Evolutionary conservation across 768 basidiomycete species (phyloP).

Genomic region (Rhodotorula kratochvilovae): DNA sequence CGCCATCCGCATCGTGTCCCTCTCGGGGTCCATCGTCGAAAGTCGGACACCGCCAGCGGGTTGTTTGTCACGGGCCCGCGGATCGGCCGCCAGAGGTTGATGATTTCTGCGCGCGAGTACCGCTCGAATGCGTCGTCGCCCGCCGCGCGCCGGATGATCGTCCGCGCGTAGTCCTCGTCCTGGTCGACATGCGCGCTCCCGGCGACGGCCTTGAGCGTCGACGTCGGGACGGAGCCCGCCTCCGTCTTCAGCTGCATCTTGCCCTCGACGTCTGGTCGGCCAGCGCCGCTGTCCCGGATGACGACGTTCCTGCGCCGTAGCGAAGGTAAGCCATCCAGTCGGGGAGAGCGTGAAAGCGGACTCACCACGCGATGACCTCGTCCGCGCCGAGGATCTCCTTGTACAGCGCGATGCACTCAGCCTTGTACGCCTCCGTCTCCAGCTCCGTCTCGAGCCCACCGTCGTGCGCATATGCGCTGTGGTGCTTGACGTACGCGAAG

Average conservation of each 20-base stretch:
- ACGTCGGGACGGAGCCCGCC: not conserved
- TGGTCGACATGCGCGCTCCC: constrained; percentile 25
- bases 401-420: not conserved
- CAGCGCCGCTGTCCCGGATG: not conserved
- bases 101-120: constrained; percentile 16
- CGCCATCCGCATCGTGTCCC: constrained; percentile 9
- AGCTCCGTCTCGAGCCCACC: not conserved
- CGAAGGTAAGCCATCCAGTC: too few species aligned
- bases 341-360: not conserved
- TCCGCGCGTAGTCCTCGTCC: constrained; percentile 23
- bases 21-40: constrained; percentile 4
- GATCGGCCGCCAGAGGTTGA: constrained; percentile 30
- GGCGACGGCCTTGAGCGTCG: constrained; percentile 9
- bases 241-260: constrained; percentile 10
- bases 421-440: constrained; percentile 10
- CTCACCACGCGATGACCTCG: constrained; percentile 18
- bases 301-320: constrained; percentile 6
- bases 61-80: constrained; percentile 30
- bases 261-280: not conserved
- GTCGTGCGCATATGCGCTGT: not conserved
- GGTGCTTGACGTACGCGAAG: constrained; percentile 17
- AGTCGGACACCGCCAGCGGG: constrained; percentile 20
- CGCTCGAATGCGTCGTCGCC: constrained; percentile 27
- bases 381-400: constrained; percentile 18
- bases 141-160: constrained; percentile 12